Base-by-base conservation (phyloP, 495 filamentous ascomycete species). In the Xylona heveae region DNA sequence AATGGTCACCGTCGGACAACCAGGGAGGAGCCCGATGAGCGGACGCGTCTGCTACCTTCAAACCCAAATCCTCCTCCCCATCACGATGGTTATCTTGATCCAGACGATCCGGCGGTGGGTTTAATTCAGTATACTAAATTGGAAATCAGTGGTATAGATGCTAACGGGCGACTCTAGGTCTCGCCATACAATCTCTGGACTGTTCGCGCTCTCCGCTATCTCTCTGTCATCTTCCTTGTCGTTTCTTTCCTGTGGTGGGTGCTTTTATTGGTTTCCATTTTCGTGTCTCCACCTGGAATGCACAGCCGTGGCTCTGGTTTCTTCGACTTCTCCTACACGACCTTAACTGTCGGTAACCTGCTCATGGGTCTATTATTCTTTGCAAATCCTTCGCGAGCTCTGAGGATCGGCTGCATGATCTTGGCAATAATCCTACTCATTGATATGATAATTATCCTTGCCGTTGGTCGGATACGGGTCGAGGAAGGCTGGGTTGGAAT, bases 141-240 rank as follows among this genome's bases (percentile, higher is more conserved):
- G 31, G 26, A 2, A 14, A 23, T 9, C 35, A 18, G 25, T 30
- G 13, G 34, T 27, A 30, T 13, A 28, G 13, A 28, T 33, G 3
- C 29, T 14, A 12, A 8, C 25, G 8, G 22, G 18, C 5, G 12
- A 32, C 21, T 17, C 23, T 34, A 84, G 77, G 77, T 95, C 19
- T 83, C 88, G 1, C 88, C 88, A 0, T 92, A 93, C 55, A 97
- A 97, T 46, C 70, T 94, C 32, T 91, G 78, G 70, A 76, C 68
- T 38, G 76, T 97, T 23, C 71, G 88, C 19, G 61, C 75, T 20
- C 53, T 85, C 9, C 68, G 81, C 40, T 74, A 64, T 46, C 43
- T 82, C 24, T 78, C 77, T 3, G 62, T 85, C 35, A 33, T 77
- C 31, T 75, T 92, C 43, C 58, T 82, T 19, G 53, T 56, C 35